Base-by-base conservation (phyloP, 306 rosid species). In the Purshia tridentata region DNA sequence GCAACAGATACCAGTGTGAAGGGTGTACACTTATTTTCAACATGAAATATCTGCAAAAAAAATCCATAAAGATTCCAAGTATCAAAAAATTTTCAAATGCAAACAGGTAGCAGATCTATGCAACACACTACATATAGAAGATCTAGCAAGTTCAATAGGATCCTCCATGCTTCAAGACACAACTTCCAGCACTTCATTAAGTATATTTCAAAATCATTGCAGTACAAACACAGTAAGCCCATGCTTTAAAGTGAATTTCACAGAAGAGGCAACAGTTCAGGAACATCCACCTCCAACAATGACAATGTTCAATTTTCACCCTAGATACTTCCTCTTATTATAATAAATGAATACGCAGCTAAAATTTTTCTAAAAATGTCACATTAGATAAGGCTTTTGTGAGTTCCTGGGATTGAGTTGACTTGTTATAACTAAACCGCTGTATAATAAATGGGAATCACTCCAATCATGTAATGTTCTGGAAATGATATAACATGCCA, bases 41-140 rank as follows among this genome's bases (percentile, higher is more conserved):
- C 65, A 72, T 90, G 99, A 82, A 88, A 87, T 67, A 91, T 82
- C 99, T 94, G 88, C 66, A 74, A 58, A 72, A 7, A 71, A 80
- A 62, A 81, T 56, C 70, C 65, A 70, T 19, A 16, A 37, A 29
- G 62, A 76, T 49, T 61, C 42, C 69, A 75, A 50, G 76, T 23
- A 54, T 18, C 23, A 37, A 62, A 22, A 68, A 18, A 56, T 66
- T 60, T 54, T 59, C 52, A 46, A 56, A 48, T 57, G 51, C 70
- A 76, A 51, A 54, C 60, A 65, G 49, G 7, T 13, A 18, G 69
- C 9, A 13, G 40, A 8, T 55, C 41, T 53, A 19, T 42, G 19
- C 18, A 15, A 58, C 12, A 29, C 8, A 29, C 8, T 45, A 35
- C 37, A 9, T 1, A 48, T 6, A 29, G 58, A 44, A 47, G 35